A percentile compares a stretch with the other conserved stretches of the same genome.
phyloP scores from a whole-genome alignment of 2,329 filamentous ascomycete species.

The Juglanconis sp. region DNA sequence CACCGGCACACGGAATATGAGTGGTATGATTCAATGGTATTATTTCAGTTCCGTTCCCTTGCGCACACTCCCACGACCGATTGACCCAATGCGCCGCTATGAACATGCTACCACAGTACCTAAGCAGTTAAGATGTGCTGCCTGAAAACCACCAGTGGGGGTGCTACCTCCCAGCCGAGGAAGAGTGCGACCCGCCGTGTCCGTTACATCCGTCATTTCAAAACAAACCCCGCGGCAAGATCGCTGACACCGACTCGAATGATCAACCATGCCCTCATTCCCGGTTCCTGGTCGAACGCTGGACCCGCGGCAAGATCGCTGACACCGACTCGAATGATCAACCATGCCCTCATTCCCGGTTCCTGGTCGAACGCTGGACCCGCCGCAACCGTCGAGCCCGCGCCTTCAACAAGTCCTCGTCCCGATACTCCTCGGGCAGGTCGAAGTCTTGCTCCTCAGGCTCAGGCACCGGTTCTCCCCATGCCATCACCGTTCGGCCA shows the following conservation, averaged over 20 bases:
- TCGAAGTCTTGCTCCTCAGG: constrained; percentile 68
- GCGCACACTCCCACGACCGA: neutral
- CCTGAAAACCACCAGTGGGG: neutral
- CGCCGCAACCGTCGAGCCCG: constrained; percentile 62
- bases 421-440: constrained; percentile 62
- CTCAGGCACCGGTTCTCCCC: constrained; percentile 78
- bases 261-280: neutral
- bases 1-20: neutral
- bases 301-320: constrained; percentile 45
- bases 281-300: constrained; percentile 16
- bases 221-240: neutral
- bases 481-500: constrained; percentile 70
- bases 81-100: neutral
- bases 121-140: neutral
- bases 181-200: neutral
- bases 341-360: constrained; percentile 10
- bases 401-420: constrained; percentile 54
- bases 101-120: neutral
- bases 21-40: constrained; percentile 12
- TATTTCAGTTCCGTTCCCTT: constrained; percentile 1
- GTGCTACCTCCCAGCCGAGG: neutral
- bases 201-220: neutral
- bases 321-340: neutral
- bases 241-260: neutral
- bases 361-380: constrained; percentile 34